These are phyloP conservation scores for Trametes punicea DNA, from an alignment of 768 basidiomycete species.

Conservation along the genomic window DNA sequence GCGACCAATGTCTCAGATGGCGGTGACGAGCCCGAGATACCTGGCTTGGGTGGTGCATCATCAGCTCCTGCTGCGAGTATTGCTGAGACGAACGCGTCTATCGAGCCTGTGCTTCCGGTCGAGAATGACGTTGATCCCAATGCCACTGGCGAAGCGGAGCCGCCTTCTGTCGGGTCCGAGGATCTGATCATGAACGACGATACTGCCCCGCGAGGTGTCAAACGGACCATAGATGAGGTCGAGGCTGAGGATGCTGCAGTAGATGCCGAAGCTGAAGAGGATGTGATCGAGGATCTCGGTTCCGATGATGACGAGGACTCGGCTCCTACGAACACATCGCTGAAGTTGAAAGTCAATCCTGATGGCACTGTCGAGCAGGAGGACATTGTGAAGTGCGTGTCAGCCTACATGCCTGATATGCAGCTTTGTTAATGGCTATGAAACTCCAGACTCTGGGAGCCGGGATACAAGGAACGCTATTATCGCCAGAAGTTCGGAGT, in stretches of 20 bases:
- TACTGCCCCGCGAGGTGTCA: slow-evolving; percentile 34
- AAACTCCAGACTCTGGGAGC: slow-evolving; percentile 78
- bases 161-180: slow-evolving; percentile 14
- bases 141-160: slow-evolving; percentile 8
- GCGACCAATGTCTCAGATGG: slow-evolving; percentile 9
- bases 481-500: slow-evolving; percentile 91
- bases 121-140: slow-evolving; percentile 12
- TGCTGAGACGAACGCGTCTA: not conserved
- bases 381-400: slow-evolving; percentile 83
- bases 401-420: slow-evolving; percentile 1
- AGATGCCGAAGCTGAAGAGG: slow-evolving; percentile 37
- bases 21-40: slow-evolving; percentile 24
- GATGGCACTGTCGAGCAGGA: slow-evolving; percentile 95
- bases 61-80: not conserved
- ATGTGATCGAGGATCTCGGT: slow-evolving; percentile 2
- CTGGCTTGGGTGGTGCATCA: slow-evolving; percentile 25
- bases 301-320: slow-evolving; percentile 43
- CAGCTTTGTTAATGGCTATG: slow-evolving; percentile 12
- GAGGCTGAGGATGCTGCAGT: slow-evolving; percentile 38
- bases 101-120: slow-evolving; percentile 5
- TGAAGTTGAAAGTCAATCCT: slow-evolving; percentile 73
- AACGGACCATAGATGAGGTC: slow-evolving; percentile 45
- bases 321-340: slow-evolving; percentile 35
- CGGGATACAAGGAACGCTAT: slow-evolving; percentile 94
- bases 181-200: slow-evolving; percentile 29